Base-by-base conservation (phyloP, 2,329 filamentous ascomycete genomes). In the Aureobasidium sp. region DNA sequence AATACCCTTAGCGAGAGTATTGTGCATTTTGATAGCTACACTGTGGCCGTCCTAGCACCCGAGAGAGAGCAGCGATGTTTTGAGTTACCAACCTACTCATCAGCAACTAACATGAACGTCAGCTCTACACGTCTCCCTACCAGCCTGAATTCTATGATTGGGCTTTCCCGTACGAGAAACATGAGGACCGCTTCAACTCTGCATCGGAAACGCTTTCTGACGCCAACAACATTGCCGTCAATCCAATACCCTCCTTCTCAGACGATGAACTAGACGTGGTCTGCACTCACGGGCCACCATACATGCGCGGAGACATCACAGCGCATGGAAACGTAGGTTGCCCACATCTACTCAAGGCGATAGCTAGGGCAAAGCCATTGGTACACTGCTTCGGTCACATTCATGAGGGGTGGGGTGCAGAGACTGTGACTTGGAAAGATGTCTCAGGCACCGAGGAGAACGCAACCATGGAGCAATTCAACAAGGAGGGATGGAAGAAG, bases 341-440 rank as follows among this genome's bases (percentile, higher is more conserved):
- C 70, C 73, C 77, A 51, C 77, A 81, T 67, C 72, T 87, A 1
- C 74, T 82, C 1, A 72, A 74, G 1, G 84, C 84, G 0, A 72
- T 81, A 1, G 71, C 75, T 59, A 75, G 82, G 6, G 79, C 78
- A 10, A 75, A 74, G 56, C 85, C 85, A 0, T 70, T 72, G 3
- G 56, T 87, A n/a, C 82, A 86, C 69, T 82, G 82, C 65, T 87
- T 86, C 68, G 84, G 84, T 0, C 84, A 87, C 72, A 85, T 86
- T 20, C 83, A 86, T 67, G 81, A 83, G 67, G 81, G 74, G 0
- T 78, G 79, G 71, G 81, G 80, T 20, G 78, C 76, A 3, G 69
- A 73, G 65, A 71, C 67, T 36, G 71, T 79, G 10, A 62, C 26
- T 6, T 81, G 78, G 81, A 64, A 70, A 57, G 66, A 71, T 13